Percentiles rank a stretch among this genome's conserved stretches.
Evolutionary conservation across 345 rosid species (phyloP).

Genomic region (Euclidium syriacum): DNA sequence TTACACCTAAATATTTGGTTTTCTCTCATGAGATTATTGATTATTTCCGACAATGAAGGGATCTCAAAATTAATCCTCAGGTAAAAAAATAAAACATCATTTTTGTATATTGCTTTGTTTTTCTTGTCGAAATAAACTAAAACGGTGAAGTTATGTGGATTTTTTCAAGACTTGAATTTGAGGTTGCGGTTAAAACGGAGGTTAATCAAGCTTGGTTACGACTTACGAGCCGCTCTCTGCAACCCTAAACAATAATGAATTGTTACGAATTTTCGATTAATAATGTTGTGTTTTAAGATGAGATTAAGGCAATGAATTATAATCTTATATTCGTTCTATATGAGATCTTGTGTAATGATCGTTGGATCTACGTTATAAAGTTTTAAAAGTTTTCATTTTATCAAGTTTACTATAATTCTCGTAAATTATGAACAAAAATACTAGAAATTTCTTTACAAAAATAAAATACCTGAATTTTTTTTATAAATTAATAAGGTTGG

Average conservation of each 20-base stretch:
- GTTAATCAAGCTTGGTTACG: constrained; percentile 62
- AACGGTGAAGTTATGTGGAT: not conserved
- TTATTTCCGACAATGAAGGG: not conserved
- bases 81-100: constrained; percentile 1
- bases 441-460: too few species aligned
- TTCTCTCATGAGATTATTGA: constrained; percentile 25
- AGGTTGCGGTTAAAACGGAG: constrained; percentile 34
- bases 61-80: constrained; percentile 30
- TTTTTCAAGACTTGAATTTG: constrained; percentile 24
- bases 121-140: not conserved
- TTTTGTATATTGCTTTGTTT: constrained; percentile 6
- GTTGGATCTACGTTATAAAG: not conserved
- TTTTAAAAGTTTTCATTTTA: not conserved
- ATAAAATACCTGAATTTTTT: too few species aligned
- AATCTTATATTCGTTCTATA: not conserved
- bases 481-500: too few species aligned
- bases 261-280: not conserved
- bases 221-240: constrained; percentile 57
- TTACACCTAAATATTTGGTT: constrained; percentile 26
- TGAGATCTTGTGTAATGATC: constrained; percentile 5
- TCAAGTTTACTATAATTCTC: too few species aligned
- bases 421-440: not conserved
- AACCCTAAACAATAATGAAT: constrained; percentile 41
- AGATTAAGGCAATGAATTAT: not conserved
- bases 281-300: not conserved